Conservation (phyloP, 2,329 filamentous ascomycete species). For the Colletotrichum liaoningense region DNA sequence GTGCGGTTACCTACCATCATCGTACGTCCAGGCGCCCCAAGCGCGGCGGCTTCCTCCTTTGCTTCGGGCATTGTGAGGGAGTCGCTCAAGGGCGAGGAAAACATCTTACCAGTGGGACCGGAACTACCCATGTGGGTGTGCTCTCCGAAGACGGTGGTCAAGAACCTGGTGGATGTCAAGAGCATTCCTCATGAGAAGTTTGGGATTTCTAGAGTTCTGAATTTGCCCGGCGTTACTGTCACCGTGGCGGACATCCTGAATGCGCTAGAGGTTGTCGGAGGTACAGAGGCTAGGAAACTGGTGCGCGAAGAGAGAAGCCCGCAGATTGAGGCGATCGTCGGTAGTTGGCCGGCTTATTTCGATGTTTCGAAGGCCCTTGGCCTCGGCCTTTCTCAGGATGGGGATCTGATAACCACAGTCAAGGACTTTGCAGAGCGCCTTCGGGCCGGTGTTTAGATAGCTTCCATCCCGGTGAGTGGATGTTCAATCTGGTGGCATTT, state of each 20-base stretch:
- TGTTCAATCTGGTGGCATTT: too few species aligned
- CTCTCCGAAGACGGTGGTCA: conserved; percentile 56
- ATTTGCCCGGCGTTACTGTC: conserved; percentile 63
- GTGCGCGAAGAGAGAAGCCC: conserved; percentile 61
- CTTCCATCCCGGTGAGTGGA: not conserved
- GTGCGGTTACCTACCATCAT: conserved; percentile 71
- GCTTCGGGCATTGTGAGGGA: conserved; percentile 72
- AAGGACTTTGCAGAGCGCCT: conserved; percentile 33
- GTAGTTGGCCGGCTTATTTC: conserved; percentile 65
- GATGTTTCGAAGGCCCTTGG: conserved; percentile 61
- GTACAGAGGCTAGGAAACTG: conserved; percentile 53
- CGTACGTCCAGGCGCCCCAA: conserved; percentile 69
- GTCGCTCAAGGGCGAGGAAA: conserved; percentile 60
- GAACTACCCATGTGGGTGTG: conserved; percentile 59
- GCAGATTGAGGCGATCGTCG: conserved; percentile 60
- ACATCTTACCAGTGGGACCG: conserved; percentile 55
- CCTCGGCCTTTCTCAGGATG: conserved; percentile 63
- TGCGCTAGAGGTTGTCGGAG: conserved; percentile 60
- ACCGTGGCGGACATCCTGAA: conserved; percentile 65
- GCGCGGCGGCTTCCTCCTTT: conserved; percentile 70
- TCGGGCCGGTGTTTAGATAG: not conserved
- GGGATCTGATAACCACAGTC: conserved; percentile 47
- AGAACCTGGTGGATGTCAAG: conserved; percentile 57
- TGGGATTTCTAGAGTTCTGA: conserved; percentile 57
- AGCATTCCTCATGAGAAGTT: conserved; percentile 52